Percentiles rank a stretch among this genome's conserved stretches.
These are phyloP conservation scores for Suillus weaverae DNA, from an alignment of 768 basidiomycete genomes.

Conservation along the genomic window DNA sequence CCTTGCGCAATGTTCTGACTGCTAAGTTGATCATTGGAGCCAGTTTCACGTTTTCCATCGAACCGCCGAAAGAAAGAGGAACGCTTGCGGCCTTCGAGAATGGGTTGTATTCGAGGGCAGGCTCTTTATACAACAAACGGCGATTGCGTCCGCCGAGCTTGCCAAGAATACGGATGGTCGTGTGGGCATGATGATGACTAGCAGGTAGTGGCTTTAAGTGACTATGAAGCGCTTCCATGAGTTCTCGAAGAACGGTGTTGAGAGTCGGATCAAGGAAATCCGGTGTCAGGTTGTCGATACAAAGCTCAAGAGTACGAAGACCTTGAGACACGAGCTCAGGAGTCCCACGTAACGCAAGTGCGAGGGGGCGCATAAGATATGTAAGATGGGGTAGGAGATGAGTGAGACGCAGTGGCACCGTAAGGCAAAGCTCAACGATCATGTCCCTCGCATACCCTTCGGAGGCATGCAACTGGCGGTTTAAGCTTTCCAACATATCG, in stretches of 20 bases:
- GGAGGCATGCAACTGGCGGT: slow-evolving; percentile 83
- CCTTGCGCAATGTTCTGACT: slow-evolving; percentile 55
- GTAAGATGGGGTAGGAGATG: slow-evolving; percentile 93
- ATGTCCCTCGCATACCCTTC: slow-evolving; percentile 84
- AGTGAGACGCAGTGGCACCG: slow-evolving; percentile 92
- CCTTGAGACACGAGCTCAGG: slow-evolving; percentile 94
- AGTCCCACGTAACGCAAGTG: slow-evolving; percentile 82
- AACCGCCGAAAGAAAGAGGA: slow-evolving; percentile 72
- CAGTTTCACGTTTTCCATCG: slow-evolving; percentile 62
- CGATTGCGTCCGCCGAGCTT: slow-evolving; percentile 96
- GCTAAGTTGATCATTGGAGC: slow-evolving; percentile 67
- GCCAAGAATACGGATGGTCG: slow-evolving; percentile 93
- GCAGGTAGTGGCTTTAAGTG: slow-evolving; percentile 89
- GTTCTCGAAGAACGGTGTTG: slow-evolving; percentile 85
- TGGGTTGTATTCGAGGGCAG: slow-evolving; percentile 67
- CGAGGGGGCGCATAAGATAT: slow-evolving; percentile 95
- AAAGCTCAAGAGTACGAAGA: slow-evolving; percentile 93
- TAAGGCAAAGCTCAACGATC: slow-evolving; percentile 95
- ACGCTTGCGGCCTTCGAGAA: slow-evolving; percentile 72
- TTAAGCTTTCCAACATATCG: slow-evolving; percentile 94
- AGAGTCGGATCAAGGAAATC: slow-evolving; percentile 98
- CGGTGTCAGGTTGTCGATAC: slow-evolving; percentile 96
- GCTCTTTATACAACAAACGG: slow-evolving; percentile 78
- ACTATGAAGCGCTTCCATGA: slow-evolving; percentile 93
- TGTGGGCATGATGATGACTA: slow-evolving; percentile 88